phyloP scores from a whole-genome alignment of 805 yeast species.

The Nakazawaea wickerhamii region DNA sequence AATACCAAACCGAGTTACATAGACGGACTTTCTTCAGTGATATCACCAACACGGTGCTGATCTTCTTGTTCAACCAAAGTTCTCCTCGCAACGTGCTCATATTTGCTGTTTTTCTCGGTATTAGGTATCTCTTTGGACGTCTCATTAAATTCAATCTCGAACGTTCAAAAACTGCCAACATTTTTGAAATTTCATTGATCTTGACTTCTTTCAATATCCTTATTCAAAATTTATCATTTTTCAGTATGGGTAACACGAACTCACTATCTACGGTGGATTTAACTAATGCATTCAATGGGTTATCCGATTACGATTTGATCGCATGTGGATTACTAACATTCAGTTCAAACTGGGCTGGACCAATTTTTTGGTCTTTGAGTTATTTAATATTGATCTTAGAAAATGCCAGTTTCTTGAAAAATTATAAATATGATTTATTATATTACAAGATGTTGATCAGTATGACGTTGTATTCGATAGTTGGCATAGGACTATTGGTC shows the following conservation, averaged over 20 bases:
- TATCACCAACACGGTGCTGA: slow-evolving; percentile 29
- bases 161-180: slow-evolving; percentile 15
- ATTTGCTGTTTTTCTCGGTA: slow-evolving; percentile 32
- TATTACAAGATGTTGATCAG: slow-evolving; percentile 31
- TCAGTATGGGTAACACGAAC: slow-evolving; percentile 86
- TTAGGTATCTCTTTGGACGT: slow-evolving; percentile 19
- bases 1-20: background rate
- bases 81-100: slow-evolving; percentile 44
- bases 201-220: slow-evolving; percentile 37
- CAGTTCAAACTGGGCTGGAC: slow-evolving; percentile 78
- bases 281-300: slow-evolving; percentile 89
- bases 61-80: slow-evolving; percentile 45
- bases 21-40: slow-evolving; percentile 28
- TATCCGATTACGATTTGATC: slow-evolving; percentile 60
- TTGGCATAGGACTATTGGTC: slow-evolving; percentile 51
- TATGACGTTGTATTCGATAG: slow-evolving; percentile 51
- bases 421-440: slow-evolving; percentile 24
- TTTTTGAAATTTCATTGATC: slow-evolving; percentile 14
- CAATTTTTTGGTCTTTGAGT: slow-evolving; percentile 72
- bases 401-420: slow-evolving; percentile 18
- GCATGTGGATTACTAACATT: slow-evolving; percentile 76
- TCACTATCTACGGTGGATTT: slow-evolving; percentile 88
- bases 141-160: slow-evolving; percentile 7
- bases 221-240: slow-evolving; percentile 73
- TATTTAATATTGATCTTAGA: slow-evolving; percentile 37